Conservation (phyloP, 108 stramenopile species). For the Thalassiosira profunda region DNA sequence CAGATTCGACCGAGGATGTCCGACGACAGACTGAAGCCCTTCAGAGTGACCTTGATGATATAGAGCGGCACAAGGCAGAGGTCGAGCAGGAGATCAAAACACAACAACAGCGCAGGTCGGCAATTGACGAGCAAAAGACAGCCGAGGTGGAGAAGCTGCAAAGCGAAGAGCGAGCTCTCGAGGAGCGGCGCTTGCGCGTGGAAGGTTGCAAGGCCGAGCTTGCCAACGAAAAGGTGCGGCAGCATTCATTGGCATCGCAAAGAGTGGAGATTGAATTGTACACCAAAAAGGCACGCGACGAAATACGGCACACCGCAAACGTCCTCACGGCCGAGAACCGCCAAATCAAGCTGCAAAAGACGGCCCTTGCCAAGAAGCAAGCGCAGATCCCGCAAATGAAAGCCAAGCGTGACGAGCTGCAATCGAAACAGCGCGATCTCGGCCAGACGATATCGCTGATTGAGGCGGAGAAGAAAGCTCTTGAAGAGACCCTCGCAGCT, state of each 20-base stretch:
- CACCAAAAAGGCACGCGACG: neutral
- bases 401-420: neutral
- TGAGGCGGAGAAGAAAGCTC: neutral
- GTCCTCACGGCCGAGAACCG: conserved; percentile 4
- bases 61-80: neutral
- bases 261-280: conserved; percentile 4
- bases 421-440: neutral
- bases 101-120: neutral
- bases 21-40: neutral
- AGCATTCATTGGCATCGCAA: conserved; percentile 8
- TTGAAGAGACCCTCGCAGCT: neutral
- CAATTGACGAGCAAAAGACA: neutral
- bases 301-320: neutral
- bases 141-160: neutral
- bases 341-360: conserved; percentile 1
- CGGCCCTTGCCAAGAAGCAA: neutral
- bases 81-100: neutral
- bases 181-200: neutral
- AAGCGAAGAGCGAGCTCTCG: neutral
- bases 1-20: neutral
- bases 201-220: neutral
- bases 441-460: neutral
- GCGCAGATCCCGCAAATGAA: neutral
- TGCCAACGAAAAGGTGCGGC: neutral
- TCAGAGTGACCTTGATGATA: neutral